A percentile compares a stretch with the other conserved stretches of the same genome.
These are phyloP conservation scores for Aegilops speltoides DNA, from an alignment of 176 grass and related monocot species.

Conservation along the genomic window DNA sequence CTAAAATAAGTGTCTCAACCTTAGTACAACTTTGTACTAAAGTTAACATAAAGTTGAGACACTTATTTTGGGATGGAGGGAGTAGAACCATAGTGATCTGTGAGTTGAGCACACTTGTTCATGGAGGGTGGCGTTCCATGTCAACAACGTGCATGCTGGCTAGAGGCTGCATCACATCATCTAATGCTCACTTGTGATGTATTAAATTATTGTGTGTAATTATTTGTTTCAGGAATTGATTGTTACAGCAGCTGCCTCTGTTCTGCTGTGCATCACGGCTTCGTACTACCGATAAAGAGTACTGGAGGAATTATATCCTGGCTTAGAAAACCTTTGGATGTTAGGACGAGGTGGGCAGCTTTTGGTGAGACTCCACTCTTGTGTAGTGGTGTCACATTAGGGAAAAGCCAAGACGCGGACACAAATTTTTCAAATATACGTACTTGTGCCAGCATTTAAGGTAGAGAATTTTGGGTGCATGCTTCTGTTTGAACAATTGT, in stretches of 20 bases:
- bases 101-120: not conserved
- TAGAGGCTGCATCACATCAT: not conserved
- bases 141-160: not conserved
- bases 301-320: not conserved
- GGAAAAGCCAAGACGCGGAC: not conserved
- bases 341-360: slow-evolving; percentile 6
- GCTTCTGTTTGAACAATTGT: slow-evolving; percentile 19
- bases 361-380: not conserved
- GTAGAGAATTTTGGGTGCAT: not conserved
- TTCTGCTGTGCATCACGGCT: slow-evolving; percentile 41
- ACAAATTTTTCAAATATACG: slow-evolving; percentile 21
- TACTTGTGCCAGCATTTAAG: slow-evolving; percentile 2
- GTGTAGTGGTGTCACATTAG: slow-evolving; percentile 12
- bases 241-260: slow-evolving; percentile 34
- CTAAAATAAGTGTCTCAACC: too few relatives aligned
- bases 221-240: slow-evolving; percentile 41
- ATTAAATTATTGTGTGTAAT: not conserved
- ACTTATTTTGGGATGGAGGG: too few relatives aligned
- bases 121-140: not conserved
- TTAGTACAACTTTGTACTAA: too few relatives aligned
- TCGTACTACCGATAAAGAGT: slow-evolving; percentile 46
- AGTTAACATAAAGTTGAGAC: too few relatives aligned
- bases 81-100: not conserved
- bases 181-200: not conserved
- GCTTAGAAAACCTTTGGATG: not conserved